Evolutionary conservation across 208 protist species (phyloP).

Genomic region (Crithidia bombi): DNA sequence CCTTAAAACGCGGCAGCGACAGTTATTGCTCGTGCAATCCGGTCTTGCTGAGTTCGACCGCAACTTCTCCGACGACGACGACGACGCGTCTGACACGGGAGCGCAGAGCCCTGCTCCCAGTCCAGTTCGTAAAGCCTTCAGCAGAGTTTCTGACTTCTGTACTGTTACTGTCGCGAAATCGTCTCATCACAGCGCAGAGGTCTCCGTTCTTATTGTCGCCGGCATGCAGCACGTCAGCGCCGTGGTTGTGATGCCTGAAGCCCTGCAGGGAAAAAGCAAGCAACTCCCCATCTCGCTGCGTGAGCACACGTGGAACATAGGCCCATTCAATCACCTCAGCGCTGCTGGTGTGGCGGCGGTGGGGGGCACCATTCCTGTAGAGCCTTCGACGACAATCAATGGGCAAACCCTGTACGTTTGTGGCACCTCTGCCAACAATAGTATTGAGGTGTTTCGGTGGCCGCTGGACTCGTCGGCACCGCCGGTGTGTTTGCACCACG

Average conservation of each 20-base stretch:
- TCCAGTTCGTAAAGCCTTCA: slow-evolving; percentile 11
- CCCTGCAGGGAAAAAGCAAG: not conserved
- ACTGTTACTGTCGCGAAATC: not conserved
- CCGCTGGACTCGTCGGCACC: not conserved
- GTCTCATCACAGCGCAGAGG: not conserved
- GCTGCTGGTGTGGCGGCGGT: not conserved
- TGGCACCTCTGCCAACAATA: slow-evolving; percentile 14
- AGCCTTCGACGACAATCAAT: not conserved
- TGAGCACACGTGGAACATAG: slow-evolving; percentile 28
- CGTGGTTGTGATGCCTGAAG: slow-evolving; percentile 1
- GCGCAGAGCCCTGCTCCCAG: too few species aligned
- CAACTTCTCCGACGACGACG: not conserved
- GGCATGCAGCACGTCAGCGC: slow-evolving; percentile 11
- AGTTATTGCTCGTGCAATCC: slow-evolving; percentile 24
- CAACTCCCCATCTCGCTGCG: not conserved
- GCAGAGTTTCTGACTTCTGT: slow-evolving; percentile 20
- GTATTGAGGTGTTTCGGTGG: slow-evolving; percentile 32
- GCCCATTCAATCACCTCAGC: slow-evolving; percentile 18
- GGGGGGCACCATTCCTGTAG: too few species aligned
- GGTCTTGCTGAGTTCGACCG: slow-evolving; percentile 1
- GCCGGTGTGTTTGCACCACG: slow-evolving; percentile 31
- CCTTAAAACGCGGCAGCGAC: slow-evolving; percentile 23
- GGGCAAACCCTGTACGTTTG: not conserved
- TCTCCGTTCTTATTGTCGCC: slow-evolving; percentile 20
- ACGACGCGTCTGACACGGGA: not conserved